Conservation (phyloP, 2,329 filamentous ascomycete species). For the Dendrostoma leiphaemia region DNA sequence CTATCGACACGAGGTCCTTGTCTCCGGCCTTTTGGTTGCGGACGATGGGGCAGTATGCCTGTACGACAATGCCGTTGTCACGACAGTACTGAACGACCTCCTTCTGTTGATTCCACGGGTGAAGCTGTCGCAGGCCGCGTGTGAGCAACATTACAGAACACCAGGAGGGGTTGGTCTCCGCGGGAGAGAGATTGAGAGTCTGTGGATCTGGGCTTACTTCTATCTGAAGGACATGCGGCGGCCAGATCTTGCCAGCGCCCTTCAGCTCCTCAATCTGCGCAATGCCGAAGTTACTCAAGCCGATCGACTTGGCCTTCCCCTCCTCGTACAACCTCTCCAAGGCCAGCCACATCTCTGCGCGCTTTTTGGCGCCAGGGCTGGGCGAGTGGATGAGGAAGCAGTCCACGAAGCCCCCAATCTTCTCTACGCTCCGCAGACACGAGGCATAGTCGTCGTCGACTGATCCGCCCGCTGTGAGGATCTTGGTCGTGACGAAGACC, state of each 20-base stretch:
- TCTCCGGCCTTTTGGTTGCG: conserved; percentile 44
- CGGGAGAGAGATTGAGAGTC: no score
- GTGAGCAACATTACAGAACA: no score
- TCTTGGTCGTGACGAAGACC: conserved; percentile 63
- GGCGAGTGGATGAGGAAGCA: conserved; percentile 15
- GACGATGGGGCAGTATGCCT: conserved; percentile 39
- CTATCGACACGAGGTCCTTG: conserved; percentile 50
- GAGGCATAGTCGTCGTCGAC: conserved; percentile 49
- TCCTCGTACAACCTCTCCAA: conserved; percentile 9
- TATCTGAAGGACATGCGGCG: conserved; percentile 16
- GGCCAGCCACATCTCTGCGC: conserved; percentile 7
- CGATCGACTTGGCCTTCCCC: conserved; percentile 14
- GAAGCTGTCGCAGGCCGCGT: conserved; percentile 54
- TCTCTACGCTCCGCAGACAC: conserved; percentile 60
- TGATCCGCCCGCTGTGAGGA: conserved; percentile 36
- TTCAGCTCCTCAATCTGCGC: conserved; percentile 10
- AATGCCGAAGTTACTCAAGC: conserved; percentile 12
- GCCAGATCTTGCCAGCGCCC: conserved; percentile 8
- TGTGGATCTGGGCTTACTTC: conserved; percentile 14
- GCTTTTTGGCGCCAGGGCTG: background rate
- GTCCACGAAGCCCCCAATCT: conserved; percentile 35
- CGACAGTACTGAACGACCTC: conserved; percentile 57
- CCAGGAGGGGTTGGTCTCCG: no score
- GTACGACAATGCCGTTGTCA: conserved; percentile 67
- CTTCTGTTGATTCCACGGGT: conserved; percentile 65